A percentile compares a stretch with the other conserved stretches of the same genome.
Conservation (phyloP, 2,329 filamentous ascomycete species). For the Fusarium pseudocircinatum region DNA sequence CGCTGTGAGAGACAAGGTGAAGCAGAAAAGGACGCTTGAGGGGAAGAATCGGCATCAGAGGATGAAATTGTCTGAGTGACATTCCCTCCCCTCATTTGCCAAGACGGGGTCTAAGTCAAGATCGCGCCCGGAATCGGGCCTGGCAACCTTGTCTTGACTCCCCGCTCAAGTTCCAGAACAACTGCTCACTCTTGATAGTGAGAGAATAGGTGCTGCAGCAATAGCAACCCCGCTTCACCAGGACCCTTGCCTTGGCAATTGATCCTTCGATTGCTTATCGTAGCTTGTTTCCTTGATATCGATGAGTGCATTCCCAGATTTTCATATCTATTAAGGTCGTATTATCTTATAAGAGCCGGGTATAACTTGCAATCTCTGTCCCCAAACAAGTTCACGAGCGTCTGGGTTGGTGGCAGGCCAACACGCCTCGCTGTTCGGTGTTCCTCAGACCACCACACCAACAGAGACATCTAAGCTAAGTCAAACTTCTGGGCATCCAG, state of each 20-base stretch:
- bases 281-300: constrained; percentile 23
- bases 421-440: not conserved
- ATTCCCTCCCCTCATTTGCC: constrained; percentile 17
- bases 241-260: constrained; percentile 25
- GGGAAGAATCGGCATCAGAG: constrained; percentile 14
- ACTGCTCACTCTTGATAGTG: constrained; percentile 5
- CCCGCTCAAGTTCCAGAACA: constrained; percentile 28
- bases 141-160: constrained; percentile 28
- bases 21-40: not conserved
- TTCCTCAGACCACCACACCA: constrained; percentile 25
- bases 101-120: constrained; percentile 31
- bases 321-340: constrained; percentile 27
- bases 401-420: constrained; percentile 2
- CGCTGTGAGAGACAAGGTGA: not conserved
- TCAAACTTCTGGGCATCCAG: constrained; percentile 1
- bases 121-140: constrained; percentile 23
- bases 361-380: constrained; percentile 15
- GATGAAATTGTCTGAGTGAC: constrained; percentile 23
- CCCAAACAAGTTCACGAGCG: not conserved
- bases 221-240: constrained; percentile 29
- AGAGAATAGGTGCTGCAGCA: not conserved
- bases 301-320: constrained; percentile 19
- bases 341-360: constrained; percentile 17
- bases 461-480: constrained; percentile 15
- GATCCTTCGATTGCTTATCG: constrained; percentile 13